Evolutionary conservation across 2,329 filamentous ascomycete species (phyloP), one percentile per base, ranked within the genome.

Genomic region (Penicillium corylophilum): DNA sequence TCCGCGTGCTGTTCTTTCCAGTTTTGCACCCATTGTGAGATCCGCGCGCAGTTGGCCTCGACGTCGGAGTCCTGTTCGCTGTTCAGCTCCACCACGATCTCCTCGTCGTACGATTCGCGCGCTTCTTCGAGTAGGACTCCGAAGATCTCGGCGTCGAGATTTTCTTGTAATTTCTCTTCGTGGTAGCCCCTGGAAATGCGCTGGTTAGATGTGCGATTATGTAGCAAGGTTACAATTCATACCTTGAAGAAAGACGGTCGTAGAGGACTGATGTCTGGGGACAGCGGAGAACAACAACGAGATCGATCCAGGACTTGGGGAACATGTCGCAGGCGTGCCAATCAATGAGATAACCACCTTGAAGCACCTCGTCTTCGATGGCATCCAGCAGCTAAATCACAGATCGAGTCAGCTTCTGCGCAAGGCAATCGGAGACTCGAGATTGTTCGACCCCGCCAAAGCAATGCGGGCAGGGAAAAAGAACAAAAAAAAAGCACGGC

Each of bases 241-340:
- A 89, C 87, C 92, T 82, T 38, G 82, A 82, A 48, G 82, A 83
- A 48, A 99, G 75, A 47, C 94, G 83, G 71, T 99, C 94, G 68
- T 94, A 97, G 2, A 96, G 81, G 13, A 87, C 77, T 18, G 82
- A 84, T 16, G 90, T 91, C 62, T 94, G 85, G 50, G 89, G 90
- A 55, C 75, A 77, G 41, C 94, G 82, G 57, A 99, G 73, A 49
- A 99, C 94, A 5, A 97, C 88, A 1, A 99, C 92, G 2, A 99
- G 82, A 70, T 99, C 94, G 67, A 99, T 88, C 90, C 92, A 95
- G 66, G 88, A 88, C 69, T 88, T 86, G 2, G 94, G 94, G 67
- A 97, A 97, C 20, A 97, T 76, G 65, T 97, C 94, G 76, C 93
- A 97, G 2, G 92, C 93, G 74, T 99, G 94, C 93, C 94, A 99